These are phyloP conservation scores for Mollisiaceae sp. DNA, from an alignment of 2,329 filamentous ascomycete genomes.

Conservation along the genomic window DNA sequence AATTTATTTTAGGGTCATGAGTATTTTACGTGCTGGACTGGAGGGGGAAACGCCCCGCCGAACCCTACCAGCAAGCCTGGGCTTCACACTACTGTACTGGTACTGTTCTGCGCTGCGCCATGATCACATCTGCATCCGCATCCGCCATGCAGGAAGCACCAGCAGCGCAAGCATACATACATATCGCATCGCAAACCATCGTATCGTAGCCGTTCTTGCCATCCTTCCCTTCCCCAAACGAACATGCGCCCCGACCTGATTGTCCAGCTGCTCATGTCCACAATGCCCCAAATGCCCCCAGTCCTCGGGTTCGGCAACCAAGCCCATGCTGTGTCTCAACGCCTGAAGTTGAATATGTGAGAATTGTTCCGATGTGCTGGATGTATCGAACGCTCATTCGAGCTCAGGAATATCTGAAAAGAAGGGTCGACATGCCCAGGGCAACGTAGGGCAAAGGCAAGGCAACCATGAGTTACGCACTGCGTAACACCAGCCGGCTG, in stretches of 20 bases:
- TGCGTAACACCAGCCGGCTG: constrained; percentile 6
- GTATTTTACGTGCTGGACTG: no score
- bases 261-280: constrained; percentile 9
- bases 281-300: constrained; percentile 8
- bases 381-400: not conserved
- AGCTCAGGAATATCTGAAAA: not conserved
- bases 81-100: not conserved
- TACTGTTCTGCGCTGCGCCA: constrained; percentile 13
- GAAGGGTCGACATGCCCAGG: not conserved
- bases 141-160: constrained; percentile 4
- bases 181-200: not conserved
- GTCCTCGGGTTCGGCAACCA: not conserved
- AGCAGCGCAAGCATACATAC: not conserved
- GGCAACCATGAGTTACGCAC: not conserved
- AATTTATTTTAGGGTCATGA: not conserved
- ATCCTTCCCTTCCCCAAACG: constrained; percentile 2
- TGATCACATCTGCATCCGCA: constrained; percentile 17
- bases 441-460: not conserved
- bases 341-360: not conserved
- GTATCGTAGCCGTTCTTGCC: not conserved
- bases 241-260: constrained; percentile 10
- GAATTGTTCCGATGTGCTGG: no score
- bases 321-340: constrained; percentile 2
- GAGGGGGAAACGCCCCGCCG: not conserved
- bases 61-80: not conserved